Percentiles rank a stretch among this genome's conserved stretches.
Evolutionary conservation across 176 grass and related monocot species (phyloP).

Genomic region (Raddia distichophylla): DNA sequence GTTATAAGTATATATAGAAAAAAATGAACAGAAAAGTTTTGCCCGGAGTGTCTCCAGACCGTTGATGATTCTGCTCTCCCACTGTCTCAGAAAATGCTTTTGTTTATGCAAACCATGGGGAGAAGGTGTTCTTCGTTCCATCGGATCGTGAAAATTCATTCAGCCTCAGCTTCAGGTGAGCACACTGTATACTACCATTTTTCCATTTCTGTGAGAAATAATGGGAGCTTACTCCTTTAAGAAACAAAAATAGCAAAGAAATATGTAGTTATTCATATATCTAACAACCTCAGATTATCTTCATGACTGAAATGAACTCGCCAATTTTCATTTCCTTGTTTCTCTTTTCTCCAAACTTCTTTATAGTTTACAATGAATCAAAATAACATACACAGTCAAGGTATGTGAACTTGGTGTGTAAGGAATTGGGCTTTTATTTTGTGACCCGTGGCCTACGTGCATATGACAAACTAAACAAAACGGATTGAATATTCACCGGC

Average conservation of each 20-base stretch:
- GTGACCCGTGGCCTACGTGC: conserved; percentile 29
- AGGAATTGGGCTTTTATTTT: neutral
- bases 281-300: neutral
- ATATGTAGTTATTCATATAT: neutral
- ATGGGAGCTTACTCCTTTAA: neutral
- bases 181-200: neutral
- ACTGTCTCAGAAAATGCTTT: conserved; percentile 8
- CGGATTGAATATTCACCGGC: conserved; percentile 46
- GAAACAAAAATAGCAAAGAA: too few species aligned
- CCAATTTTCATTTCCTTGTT: too few species aligned
- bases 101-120: conserved; percentile 22
- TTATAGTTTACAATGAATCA: too few species aligned
- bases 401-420: conserved; percentile 15
- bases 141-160: conserved; percentile 12
- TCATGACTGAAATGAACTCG: neutral
- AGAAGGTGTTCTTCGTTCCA: conserved; percentile 8
- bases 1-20: conserved; percentile 25
- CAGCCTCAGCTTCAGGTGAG: conserved; percentile 21
- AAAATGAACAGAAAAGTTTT: conserved; percentile 29
- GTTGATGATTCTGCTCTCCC: conserved; percentile 48
- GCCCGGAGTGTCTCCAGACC: conserved; percentile 44
- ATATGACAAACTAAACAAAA: conserved; percentile 30
- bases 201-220: neutral
- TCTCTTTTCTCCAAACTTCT: too few species aligned
- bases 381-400: neutral